A percentile compares a stretch with the other conserved stretches of the same genome.
Conservation (phyloP, 306 rosid genomes). For the Neltuma alba region DNA sequence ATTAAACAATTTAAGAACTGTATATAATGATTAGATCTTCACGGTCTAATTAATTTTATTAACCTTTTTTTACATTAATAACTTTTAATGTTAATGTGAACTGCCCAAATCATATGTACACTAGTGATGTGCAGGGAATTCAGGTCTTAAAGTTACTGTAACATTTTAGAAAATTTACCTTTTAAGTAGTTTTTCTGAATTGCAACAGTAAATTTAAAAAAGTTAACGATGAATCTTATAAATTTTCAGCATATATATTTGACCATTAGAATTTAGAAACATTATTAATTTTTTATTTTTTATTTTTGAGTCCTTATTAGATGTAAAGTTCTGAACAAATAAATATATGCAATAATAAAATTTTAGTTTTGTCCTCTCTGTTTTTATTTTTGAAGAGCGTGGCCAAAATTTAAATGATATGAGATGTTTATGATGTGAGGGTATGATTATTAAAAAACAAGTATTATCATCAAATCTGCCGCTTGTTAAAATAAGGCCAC, state of each 20-base stretch:
- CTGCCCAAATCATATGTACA: background rate
- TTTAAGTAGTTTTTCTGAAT: background rate
- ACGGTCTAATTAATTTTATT: background rate
- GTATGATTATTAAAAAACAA: too few relatives aligned
- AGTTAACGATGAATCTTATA: background rate
- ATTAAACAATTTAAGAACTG: background rate
- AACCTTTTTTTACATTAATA: background rate
- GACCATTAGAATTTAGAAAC: too few relatives aligned
- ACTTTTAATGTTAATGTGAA: background rate
- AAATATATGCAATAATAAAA: background rate
- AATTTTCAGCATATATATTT: too few relatives aligned
- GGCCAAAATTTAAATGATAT: background rate
- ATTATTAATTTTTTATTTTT: too few relatives aligned
- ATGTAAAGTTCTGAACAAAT: background rate
- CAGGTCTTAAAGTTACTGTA: background rate
- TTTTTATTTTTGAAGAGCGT: background rate
- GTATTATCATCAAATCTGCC: background rate
- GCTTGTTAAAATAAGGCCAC: background rate
- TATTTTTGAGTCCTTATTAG: too few relatives aligned
- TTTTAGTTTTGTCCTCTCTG: background rate
- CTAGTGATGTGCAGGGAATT: background rate
- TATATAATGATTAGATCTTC: too few relatives aligned
- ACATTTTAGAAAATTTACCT: background rate
- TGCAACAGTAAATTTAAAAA: background rate
- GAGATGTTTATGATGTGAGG: background rate